Conservation (phyloP, 805 yeast genomes). For the Pichia cephalocereana region DNA sequence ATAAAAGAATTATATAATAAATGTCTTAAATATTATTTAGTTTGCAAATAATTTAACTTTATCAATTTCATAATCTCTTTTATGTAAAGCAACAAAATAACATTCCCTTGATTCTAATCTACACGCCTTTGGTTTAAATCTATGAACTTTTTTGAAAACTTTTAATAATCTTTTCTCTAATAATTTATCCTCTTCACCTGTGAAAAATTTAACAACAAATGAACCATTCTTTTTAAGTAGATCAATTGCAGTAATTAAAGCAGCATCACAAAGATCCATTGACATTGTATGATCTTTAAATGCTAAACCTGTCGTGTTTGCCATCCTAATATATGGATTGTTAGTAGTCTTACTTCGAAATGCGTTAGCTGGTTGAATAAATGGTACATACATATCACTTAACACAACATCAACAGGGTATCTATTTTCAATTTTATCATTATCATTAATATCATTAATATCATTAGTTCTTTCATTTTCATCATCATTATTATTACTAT, state of each 20-base stretch:
- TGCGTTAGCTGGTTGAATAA: constrained; percentile 37
- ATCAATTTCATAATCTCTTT: constrained; percentile 32
- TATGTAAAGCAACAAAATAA: constrained; percentile 62
- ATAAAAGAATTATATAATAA: neutral
- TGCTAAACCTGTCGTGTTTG: constrained; percentile 78
- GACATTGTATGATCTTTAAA: constrained; percentile 77
- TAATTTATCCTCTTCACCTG: constrained; percentile 68
- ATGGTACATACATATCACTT: constrained; percentile 78
- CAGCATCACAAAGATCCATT: constrained; percentile 90
- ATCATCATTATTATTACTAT: neutral
- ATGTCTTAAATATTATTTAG: neutral
- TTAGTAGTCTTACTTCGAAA: constrained; percentile 60
- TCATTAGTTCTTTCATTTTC: neutral
- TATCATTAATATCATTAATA: neutral
- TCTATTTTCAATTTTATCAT: constrained; percentile 2
- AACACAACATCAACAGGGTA: constrained; percentile 55
- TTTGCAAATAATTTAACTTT: constrained; percentile 34
- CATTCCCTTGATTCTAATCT: constrained; percentile 73
- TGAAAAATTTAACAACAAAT: constrained; percentile 74
- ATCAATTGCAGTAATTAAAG: constrained; percentile 64
- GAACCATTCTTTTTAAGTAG: constrained; percentile 62
- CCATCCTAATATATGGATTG: constrained; percentile 82
- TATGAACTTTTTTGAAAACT: constrained; percentile 53
- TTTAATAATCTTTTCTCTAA: constrained; percentile 50
- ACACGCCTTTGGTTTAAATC: constrained; percentile 77